These are phyloP conservation scores for Pseudocercospora pini-densiflorae DNA, from an alignment of 2,329 filamentous ascomycete genomes.

Conservation along the genomic window DNA sequence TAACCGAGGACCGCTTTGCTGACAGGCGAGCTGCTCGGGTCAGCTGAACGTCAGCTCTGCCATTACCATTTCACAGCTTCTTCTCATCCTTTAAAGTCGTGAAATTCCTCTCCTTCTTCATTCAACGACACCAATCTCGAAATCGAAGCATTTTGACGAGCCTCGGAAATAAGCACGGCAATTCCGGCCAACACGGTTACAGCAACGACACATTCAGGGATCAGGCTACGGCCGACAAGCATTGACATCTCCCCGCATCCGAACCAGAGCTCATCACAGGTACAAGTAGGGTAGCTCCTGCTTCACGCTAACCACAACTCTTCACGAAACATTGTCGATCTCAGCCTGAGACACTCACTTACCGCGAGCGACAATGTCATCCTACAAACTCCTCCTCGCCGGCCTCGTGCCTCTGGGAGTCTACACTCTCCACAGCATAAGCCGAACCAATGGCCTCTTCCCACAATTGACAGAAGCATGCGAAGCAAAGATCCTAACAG, in stretches of 20 bases:
- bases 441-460: neutral
- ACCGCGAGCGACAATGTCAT: neutral
- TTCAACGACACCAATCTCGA: too few relatives aligned
- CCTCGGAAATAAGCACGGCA: conserved; percentile 2
- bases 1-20: neutral
- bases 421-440: neutral
- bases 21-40: neutral
- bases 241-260: neutral
- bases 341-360: neutral
- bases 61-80: neutral
- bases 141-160: neutral
- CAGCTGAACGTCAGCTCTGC: neutral
- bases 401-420: neutral
- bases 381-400: conserved; percentile 5
- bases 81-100: neutral
- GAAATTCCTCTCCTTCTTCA: neutral
- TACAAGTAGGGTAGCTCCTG: neutral
- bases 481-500: neutral
- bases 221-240: neutral
- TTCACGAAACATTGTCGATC: neutral
- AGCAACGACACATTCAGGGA: neutral
- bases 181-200: neutral
- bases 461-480: neutral
- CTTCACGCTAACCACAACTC: neutral
- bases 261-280: neutral